phyloP scores from a whole-genome alignment of 2,329 filamentous ascomycete genomes.

The Claviceps sp. region DNA sequence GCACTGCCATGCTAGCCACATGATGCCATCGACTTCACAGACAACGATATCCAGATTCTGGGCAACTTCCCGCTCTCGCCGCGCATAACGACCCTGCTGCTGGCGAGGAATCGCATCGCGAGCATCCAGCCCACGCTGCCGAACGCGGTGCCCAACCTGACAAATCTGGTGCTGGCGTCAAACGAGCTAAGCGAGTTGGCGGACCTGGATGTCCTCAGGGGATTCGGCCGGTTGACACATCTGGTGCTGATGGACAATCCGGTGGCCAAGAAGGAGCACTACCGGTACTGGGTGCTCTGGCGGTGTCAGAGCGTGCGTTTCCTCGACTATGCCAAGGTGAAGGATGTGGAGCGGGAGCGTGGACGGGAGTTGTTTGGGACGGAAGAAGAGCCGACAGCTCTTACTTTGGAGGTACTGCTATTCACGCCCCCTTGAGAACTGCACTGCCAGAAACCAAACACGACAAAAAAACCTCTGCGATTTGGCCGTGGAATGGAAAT shows the following conservation, averaged over 20 bases:
- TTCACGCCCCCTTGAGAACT: neutral
- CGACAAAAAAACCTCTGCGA: neutral
- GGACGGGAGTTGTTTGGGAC: slow-evolving; percentile 78
- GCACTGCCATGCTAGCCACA: slow-evolving; percentile 48
- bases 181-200: slow-evolving; percentile 77
- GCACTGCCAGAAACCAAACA: neutral
- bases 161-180: slow-evolving; percentile 66
- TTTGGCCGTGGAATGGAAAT: no score
- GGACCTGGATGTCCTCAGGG: slow-evolving; percentile 69
- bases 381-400: slow-evolving; percentile 58
- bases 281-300: slow-evolving; percentile 86
- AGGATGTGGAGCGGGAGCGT: slow-evolving; percentile 64
- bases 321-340: slow-evolving; percentile 86
- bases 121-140: slow-evolving; percentile 66
- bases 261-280: slow-evolving; percentile 86
- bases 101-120: slow-evolving; percentile 78
- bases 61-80: slow-evolving; percentile 89
- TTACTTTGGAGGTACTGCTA: slow-evolving; percentile 52
- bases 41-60: slow-evolving; percentile 86
- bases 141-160: slow-evolving; percentile 67
- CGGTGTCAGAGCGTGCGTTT: slow-evolving; percentile 74
- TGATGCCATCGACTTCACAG: slow-evolving; percentile 95
- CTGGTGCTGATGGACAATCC: slow-evolving; percentile 77
- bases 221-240: slow-evolving; percentile 60
- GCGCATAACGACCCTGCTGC: slow-evolving; percentile 72